These are phyloP conservation scores for Aspergillus fumigatus DNA, from an alignment of 2,329 filamentous ascomycete species.

Conservation along the genomic window DNA sequence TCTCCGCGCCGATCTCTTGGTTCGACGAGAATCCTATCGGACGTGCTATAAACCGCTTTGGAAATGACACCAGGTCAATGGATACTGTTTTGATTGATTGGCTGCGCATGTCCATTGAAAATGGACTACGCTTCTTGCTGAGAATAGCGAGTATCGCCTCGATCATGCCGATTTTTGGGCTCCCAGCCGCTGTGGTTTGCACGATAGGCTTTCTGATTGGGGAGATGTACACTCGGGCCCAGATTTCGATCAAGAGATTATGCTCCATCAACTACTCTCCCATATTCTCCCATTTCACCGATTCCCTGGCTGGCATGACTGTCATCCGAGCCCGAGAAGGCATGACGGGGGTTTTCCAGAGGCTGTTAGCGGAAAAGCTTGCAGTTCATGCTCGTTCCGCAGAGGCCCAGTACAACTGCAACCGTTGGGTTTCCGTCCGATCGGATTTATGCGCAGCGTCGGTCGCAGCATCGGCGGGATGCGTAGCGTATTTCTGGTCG, in stretches of 20 bases:
- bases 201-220: slow-evolving; percentile 44
- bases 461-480: slow-evolving; percentile 49
- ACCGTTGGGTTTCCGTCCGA: slow-evolving; percentile 55
- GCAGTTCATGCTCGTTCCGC: slow-evolving; percentile 45
- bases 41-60: slow-evolving; percentile 45
- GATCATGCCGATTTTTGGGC: slow-evolving; percentile 50
- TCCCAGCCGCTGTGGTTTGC: slow-evolving; percentile 46
- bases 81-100: slow-evolving; percentile 47
- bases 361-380: slow-evolving; percentile 49
- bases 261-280: slow-evolving; percentile 49
- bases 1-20: slow-evolving; percentile 55
- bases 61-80: slow-evolving; percentile 54
- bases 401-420: slow-evolving; percentile 53
- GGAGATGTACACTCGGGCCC: slow-evolving; percentile 50
- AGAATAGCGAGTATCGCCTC: slow-evolving; percentile 47
- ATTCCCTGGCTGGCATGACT: slow-evolving; percentile 48
- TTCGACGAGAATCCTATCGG: slow-evolving; percentile 53
- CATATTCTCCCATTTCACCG: slow-evolving; percentile 54
- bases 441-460: slow-evolving; percentile 53
- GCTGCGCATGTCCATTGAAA: slow-evolving; percentile 34
- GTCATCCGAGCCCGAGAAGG: slow-evolving; percentile 50
- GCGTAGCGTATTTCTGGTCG: slow-evolving; percentile 47
- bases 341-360: slow-evolving; percentile 47
- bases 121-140: slow-evolving; percentile 42
- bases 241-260: slow-evolving; percentile 45